Evolutionary conservation across 1,284 basidiomycete species (phyloP).

Genomic region (Papiliotrema flavescens): DNA sequence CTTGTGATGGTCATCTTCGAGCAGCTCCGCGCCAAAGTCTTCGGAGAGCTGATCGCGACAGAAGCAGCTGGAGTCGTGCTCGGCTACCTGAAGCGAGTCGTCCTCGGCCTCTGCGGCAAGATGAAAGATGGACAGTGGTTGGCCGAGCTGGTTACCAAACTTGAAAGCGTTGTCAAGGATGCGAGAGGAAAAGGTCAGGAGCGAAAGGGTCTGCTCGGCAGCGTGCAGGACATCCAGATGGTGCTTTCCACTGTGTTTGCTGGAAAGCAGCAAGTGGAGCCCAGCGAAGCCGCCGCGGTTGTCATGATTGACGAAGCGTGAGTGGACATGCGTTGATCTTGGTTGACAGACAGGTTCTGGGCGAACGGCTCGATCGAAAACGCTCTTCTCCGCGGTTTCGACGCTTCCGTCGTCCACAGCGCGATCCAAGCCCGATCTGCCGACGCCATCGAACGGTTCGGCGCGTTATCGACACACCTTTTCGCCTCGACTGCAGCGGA

Average conservation of each 20-base stretch:
- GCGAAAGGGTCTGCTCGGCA: conserved; percentile 50
- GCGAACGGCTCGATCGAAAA: not conserved
- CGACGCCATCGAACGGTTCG: conserved; percentile 1
- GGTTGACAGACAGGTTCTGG: conserved; percentile 1
- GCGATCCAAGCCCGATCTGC: not conserved
- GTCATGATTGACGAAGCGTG: conserved; percentile 6
- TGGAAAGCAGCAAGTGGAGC: conserved; percentile 3
- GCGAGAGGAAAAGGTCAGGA: conserved; percentile 36
- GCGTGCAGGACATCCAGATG: conserved; percentile 57
- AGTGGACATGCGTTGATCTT: not conserved
- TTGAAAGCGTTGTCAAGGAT: conserved; percentile 23
- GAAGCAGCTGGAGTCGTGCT: conserved; percentile 63
- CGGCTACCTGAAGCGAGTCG: conserved; percentile 61
- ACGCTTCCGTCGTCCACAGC: not conserved
- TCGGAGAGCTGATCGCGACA: conserved; percentile 56
- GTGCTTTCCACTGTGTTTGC: conserved; percentile 54
- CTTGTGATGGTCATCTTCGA: conserved; percentile 73
- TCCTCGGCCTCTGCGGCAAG: conserved; percentile 59
- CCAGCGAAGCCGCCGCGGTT: not conserved
- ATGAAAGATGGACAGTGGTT: conserved; percentile 49
- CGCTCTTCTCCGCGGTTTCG: not conserved
- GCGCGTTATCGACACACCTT: conserved; percentile 5
- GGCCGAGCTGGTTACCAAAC: conserved; percentile 17
- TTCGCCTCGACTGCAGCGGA: not conserved
- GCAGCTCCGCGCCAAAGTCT: conserved; percentile 64